Percentiles rank a stretch among this genome's conserved stretches.
These are phyloP conservation scores for Dictyostelium purpureum DNA, from an alignment of 78 protist species.

Conservation along the genomic window DNA sequence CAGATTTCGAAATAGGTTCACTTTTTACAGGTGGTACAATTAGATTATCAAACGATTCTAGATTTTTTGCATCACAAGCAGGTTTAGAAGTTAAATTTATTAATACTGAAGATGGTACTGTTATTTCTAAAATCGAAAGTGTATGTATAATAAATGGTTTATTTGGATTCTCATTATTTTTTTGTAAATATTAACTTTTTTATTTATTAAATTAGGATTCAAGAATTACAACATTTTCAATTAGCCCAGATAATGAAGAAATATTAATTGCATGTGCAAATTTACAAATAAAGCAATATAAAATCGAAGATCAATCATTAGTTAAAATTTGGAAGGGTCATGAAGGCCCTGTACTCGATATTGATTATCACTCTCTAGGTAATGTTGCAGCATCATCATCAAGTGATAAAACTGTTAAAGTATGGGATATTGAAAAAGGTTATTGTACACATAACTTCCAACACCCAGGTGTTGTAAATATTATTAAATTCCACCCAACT, in stretches of 20 bases:
- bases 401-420: conserved; percentile 62
- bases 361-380: conserved; percentile 61
- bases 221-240: conserved; percentile 37
- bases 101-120: conserved; percentile 6
- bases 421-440: conserved; percentile 82
- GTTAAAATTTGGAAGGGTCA: conserved; percentile 56
- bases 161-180: not conserved
- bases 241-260: conserved; percentile 9
- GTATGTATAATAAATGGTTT: not conserved
- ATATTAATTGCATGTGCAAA: conserved; percentile 21
- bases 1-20: conserved; percentile 26
- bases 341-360: conserved; percentile 46
- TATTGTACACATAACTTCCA: conserved; percentile 77
- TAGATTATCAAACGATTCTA: not conserved
- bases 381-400: conserved; percentile 62
- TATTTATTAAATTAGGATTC: conserved; percentile 19
- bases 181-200: not conserved
- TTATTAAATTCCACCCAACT: conserved; percentile 66
- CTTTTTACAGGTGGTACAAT: conserved; percentile 48
- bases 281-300: conserved; percentile 25
- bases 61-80: conserved; percentile 6
- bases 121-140: conserved; percentile 5
- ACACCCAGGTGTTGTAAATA: conserved; percentile 29
- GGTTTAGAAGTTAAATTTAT: conserved; percentile 2
- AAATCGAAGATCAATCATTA: conserved; percentile 13